These are phyloP conservation scores for Russula earlei DNA, from an alignment of 768 basidiomycete genomes.

Conservation along the genomic window DNA sequence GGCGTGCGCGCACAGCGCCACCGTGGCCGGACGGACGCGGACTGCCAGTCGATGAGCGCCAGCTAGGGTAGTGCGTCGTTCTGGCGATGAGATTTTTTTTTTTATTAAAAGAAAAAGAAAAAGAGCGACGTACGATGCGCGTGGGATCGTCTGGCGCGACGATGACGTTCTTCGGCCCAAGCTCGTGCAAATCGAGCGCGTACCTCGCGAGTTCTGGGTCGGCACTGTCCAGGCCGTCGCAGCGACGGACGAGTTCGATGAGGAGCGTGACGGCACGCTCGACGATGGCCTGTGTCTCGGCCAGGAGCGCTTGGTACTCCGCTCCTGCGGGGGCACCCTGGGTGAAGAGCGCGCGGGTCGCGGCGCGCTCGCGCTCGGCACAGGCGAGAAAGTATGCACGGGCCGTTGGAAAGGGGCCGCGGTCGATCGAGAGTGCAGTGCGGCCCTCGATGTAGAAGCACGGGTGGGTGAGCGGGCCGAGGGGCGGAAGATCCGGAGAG, in stretches of 20 bases:
- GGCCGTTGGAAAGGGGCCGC: slow-evolving; percentile 26
- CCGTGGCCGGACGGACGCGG: slow-evolving; percentile 24
- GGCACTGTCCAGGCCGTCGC: slow-evolving; percentile 27
- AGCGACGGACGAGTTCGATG: slow-evolving; percentile 24
- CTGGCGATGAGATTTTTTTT: not conserved
- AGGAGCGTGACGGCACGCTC: slow-evolving; percentile 28
- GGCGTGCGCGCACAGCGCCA: slow-evolving; percentile 30
- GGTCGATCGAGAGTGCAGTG: slow-evolving; percentile 25
- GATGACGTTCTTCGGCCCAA: slow-evolving; percentile 26
- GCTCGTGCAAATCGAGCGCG: slow-evolving; percentile 26
- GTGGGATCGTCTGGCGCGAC: slow-evolving; percentile 25
- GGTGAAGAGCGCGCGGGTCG: slow-evolving; percentile 25
- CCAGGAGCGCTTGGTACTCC: slow-evolving; percentile 26
- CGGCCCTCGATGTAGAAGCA: slow-evolving; percentile 27
- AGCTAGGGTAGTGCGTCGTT: slow-evolving; percentile 18
- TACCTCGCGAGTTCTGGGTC: slow-evolving; percentile 27
- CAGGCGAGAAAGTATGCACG: slow-evolving; percentile 29
- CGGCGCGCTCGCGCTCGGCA: slow-evolving; percentile 29
- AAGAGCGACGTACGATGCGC: slow-evolving; percentile 22
- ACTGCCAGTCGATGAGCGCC: slow-evolving; percentile 26
- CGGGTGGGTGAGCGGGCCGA: slow-evolving; percentile 20
- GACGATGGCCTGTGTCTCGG: slow-evolving; percentile 24
- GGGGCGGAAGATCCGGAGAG: slow-evolving; percentile 4
- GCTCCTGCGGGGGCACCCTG: slow-evolving; percentile 24
- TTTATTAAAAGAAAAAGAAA: no score